Evolutionary conservation across 1,139 yeast species (phyloP).

Genomic region (Magnusiomyces suaveolens): DNA sequence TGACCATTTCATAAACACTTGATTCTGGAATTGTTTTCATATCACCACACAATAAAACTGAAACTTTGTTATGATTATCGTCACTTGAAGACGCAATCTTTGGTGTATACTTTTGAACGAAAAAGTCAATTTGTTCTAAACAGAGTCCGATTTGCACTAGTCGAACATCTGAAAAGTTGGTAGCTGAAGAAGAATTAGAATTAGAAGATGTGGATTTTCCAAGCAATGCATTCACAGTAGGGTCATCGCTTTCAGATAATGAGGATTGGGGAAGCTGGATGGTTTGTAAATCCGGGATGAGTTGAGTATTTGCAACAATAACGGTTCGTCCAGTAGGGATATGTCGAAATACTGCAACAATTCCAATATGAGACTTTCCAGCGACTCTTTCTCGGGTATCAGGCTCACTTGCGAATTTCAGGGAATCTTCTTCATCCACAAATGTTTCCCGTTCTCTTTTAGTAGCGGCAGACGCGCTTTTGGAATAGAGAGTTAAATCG

Average conservation of each 20-base stretch:
- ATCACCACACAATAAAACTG: slow-evolving; percentile 5
- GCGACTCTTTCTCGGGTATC: slow-evolving; percentile 6
- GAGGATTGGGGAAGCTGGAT: not conserved
- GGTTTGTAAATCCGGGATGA: not conserved
- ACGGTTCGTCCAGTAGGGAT: not conserved
- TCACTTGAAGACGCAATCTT: not conserved
- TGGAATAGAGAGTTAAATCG: slow-evolving; percentile 4
- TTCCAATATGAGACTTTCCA: slow-evolving; percentile 5
- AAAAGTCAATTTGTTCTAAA: slow-evolving; percentile 7
- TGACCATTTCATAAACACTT: not conserved
- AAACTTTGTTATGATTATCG: slow-evolving; percentile 4
- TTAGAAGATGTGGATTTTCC: not conserved
- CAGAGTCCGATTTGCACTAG: slow-evolving; percentile 6
- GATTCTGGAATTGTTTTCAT: not conserved
- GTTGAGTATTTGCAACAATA: slow-evolving; percentile 7
- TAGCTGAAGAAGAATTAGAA: not conserved
- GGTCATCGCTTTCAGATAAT: not conserved
- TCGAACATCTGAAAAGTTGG: not conserved
- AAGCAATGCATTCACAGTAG: not conserved
- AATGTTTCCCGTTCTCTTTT: slow-evolving; percentile 3
- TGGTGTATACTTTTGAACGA: slow-evolving; percentile 4
- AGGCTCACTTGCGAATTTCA: slow-evolving; percentile 3
- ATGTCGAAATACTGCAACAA: slow-evolving; percentile 5
- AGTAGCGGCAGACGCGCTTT: not conserved
- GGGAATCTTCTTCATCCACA: not conserved